Conservation (phyloP, 345 rosid species). For the Brassica carinata region DNA sequence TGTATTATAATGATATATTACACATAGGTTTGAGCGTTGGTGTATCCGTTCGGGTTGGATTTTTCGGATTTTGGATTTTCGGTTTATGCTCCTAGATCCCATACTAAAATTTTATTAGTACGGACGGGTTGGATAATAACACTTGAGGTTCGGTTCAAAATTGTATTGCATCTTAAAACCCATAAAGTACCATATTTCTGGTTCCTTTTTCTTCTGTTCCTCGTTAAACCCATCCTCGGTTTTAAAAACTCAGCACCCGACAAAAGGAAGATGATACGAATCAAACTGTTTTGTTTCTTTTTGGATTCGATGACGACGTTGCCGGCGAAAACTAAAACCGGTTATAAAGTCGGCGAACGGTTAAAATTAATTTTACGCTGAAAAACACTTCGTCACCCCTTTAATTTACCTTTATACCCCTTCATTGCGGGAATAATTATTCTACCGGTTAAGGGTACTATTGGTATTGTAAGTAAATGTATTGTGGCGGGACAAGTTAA, state of each 20-base stretch:
- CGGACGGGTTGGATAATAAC: too few relatives aligned
- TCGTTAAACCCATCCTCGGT: conserved; percentile 53
- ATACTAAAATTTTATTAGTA: too few relatives aligned
- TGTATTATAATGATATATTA: too few relatives aligned
- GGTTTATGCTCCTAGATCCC: too few relatives aligned
- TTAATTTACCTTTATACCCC: conserved; percentile 9
- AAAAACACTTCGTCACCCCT: not conserved
- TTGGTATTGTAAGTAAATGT: not conserved
- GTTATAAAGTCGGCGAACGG: conserved; percentile 1
- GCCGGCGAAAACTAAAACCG: conserved; percentile 5
- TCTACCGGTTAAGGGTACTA: not conserved
- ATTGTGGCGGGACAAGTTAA: conserved; percentile 34
- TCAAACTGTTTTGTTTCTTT: conserved; percentile 29
- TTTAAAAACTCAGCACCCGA: conserved; percentile 3
- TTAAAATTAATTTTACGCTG: conserved; percentile 2
- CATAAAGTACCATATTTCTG: too few relatives aligned
- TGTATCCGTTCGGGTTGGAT: too few relatives aligned
- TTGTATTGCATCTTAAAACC: too few relatives aligned
- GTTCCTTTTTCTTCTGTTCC: conserved; percentile 56
- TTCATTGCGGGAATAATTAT: not conserved
- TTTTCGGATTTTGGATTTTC: too few relatives aligned
- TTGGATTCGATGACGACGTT: conserved; percentile 20
- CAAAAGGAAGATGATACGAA: conserved; percentile 18
- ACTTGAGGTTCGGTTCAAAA: too few relatives aligned
- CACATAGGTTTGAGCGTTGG: too few relatives aligned